These are phyloP conservation scores for Colletotrichum ledebouriae DNA, from an alignment of 2,329 filamentous ascomycete genomes.

Conservation along the genomic window DNA sequence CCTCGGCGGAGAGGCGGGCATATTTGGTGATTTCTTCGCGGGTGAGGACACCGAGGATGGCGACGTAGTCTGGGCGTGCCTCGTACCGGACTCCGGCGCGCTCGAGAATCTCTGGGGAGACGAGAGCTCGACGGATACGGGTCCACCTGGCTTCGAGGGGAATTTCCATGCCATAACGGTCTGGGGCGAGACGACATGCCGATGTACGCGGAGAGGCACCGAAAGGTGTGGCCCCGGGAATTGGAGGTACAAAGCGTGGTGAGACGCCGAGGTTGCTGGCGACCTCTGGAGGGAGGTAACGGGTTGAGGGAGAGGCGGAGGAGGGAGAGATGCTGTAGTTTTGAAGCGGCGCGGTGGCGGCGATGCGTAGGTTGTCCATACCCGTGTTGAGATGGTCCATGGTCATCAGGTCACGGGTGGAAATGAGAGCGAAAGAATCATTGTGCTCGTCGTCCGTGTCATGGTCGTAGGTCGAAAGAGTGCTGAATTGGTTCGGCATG, in stretches of 20 bases:
- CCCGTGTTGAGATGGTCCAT: conserved; percentile 58
- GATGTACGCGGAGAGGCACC: conserved; percentile 44
- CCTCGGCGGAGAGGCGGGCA: conserved; percentile 63
- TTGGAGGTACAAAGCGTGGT: conserved; percentile 56
- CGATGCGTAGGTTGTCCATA: conserved; percentile 58
- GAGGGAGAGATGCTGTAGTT: conserved; percentile 56
- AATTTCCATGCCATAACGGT: conserved; percentile 69
- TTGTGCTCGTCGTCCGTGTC: conserved; percentile 55
- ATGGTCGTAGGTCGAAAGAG: conserved; percentile 52
- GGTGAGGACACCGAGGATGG: conserved; percentile 68
- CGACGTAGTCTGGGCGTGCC: conserved; percentile 71
- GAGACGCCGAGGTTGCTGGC: conserved; percentile 53
- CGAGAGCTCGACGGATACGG: conserved; percentile 65
- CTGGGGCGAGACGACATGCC: conserved; percentile 63
- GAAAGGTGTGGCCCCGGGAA: conserved; percentile 44
- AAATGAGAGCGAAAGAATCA: conserved; percentile 63
- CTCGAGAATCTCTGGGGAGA: conserved; percentile 70
- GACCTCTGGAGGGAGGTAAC: conserved; percentile 53
- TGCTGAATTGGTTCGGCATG: conserved; percentile 39
- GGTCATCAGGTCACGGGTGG: conserved; percentile 66
- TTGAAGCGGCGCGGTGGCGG: conserved; percentile 47
- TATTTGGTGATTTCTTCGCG: conserved; percentile 66
- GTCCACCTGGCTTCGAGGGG: conserved; percentile 71
- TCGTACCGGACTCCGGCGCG: conserved; percentile 70
- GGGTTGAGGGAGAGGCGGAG: conserved; percentile 48